Evolutionary conservation across 345 rosid genomes (phyloP).

Genomic region (Euclidium syriacum): DNA sequence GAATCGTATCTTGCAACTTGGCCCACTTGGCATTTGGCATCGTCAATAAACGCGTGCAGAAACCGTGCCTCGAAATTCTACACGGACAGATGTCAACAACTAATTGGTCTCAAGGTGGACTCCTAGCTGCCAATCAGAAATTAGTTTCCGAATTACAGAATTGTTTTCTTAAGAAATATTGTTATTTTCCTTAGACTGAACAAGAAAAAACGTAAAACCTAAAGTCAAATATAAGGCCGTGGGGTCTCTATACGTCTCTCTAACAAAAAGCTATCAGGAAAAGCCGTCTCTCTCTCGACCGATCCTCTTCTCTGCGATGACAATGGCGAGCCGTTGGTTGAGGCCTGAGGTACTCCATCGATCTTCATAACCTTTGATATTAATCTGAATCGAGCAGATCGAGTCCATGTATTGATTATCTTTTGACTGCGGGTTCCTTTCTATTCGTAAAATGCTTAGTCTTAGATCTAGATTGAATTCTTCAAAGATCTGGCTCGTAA

Average conservation of each 20-base stretch:
- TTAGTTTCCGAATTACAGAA: background rate
- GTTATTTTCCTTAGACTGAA: background rate
- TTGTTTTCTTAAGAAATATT: background rate
- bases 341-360: conserved; percentile 61
- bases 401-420: background rate
- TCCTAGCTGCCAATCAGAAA: conserved; percentile 17
- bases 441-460: background rate
- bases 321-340: conserved; percentile 67
- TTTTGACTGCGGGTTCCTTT: background rate
- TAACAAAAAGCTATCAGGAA: conserved; percentile 13
- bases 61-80: background rate
- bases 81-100: background rate
- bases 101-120: conserved; percentile 1
- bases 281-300: conserved; percentile 25
- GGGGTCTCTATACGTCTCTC: background rate
- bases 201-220: conserved; percentile 1
- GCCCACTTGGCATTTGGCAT: conserved; percentile 3
- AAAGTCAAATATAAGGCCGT: conserved; percentile 26
- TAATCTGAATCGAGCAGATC: background rate
- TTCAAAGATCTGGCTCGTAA: background rate
- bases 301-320: conserved; percentile 6
- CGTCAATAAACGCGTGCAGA: background rate
- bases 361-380: background rate
- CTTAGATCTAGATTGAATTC: conserved; percentile 22
- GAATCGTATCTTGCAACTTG: conserved; percentile 20